Percentiles rank a stretch among this genome's conserved stretches.
Conservation (phyloP, 106 monocot genomes). For the Hemerocallis citrina region DNA sequence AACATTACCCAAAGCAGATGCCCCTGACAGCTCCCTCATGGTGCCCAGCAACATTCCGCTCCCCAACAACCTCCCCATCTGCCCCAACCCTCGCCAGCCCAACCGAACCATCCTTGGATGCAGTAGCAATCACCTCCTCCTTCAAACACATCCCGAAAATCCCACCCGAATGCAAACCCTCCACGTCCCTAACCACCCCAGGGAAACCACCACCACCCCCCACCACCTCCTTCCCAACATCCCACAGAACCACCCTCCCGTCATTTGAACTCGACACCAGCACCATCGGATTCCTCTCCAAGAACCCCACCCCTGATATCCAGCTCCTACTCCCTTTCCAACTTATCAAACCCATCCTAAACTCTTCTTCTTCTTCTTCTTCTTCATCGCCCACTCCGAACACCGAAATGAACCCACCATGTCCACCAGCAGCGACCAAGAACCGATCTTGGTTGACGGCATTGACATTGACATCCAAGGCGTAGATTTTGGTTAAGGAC, state of each 20-base stretch:
- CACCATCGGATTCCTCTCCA: constrained; percentile 17
- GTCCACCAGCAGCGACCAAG: constrained; percentile 29
- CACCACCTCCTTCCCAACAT: constrained; percentile 14
- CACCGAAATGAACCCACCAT: constrained; percentile 23
- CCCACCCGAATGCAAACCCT: constrained; percentile 24
- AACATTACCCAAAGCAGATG: constrained; percentile 29
- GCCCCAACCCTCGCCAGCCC: constrained; percentile 15
- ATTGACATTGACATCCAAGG: constrained; percentile 13
- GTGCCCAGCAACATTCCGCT: constrained; percentile 25
- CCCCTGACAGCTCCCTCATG: constrained; percentile 35
- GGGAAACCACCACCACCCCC: constrained; percentile 13
- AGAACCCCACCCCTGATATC: constrained; percentile 25
- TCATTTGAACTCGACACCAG: constrained; percentile 33
- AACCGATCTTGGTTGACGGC: background rate
- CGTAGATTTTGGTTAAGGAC: constrained; percentile 26
- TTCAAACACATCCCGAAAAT: constrained; percentile 23
- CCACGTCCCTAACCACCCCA: constrained; percentile 11
- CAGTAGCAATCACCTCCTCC: constrained; percentile 21
- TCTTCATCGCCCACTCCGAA: constrained; percentile 14
- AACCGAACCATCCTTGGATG: constrained; percentile 36
- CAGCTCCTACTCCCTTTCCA: constrained; percentile 16
- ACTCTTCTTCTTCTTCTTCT: background rate
- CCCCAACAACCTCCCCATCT: constrained; percentile 19
- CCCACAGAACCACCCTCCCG: constrained; percentile 22
- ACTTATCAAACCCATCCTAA: background rate